Evolutionary conservation across 208 protist species (phyloP).

Genomic region (Paratrypanosoma confusum): DNA sequence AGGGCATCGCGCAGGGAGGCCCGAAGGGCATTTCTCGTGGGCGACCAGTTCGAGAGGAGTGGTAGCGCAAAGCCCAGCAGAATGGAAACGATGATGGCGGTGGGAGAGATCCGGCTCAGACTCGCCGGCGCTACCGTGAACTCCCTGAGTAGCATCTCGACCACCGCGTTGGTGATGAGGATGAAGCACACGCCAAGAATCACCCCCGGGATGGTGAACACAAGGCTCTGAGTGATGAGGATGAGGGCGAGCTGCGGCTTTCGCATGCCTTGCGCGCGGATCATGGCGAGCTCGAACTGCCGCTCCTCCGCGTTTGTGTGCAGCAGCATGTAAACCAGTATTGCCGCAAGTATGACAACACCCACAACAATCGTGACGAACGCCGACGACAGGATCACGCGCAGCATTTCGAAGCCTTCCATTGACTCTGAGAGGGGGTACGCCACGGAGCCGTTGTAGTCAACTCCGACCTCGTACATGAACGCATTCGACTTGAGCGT

Average conservation of each 20-base stretch:
- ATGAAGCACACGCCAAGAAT: slow-evolving; percentile 55
- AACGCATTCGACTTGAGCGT: slow-evolving; percentile 39
- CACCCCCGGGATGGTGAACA: slow-evolving; percentile 87
- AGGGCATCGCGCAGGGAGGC: slow-evolving; percentile 86
- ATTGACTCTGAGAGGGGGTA: slow-evolving; percentile 51
- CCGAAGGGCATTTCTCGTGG: slow-evolving; percentile 69
- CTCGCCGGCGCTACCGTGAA: slow-evolving; percentile 38
- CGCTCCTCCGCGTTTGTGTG: slow-evolving; percentile 91
- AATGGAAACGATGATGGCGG: slow-evolving; percentile 45
- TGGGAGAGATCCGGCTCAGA: slow-evolving; percentile 9
- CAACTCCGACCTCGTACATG: slow-evolving; percentile 31
- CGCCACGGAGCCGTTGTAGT: slow-evolving; percentile 30
- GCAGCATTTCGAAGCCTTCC: slow-evolving; percentile 55
- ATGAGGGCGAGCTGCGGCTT: slow-evolving; percentile 65
- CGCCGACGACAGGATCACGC: slow-evolving; percentile 71
- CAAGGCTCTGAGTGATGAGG: slow-evolving; percentile 67
- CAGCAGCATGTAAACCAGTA: slow-evolving; percentile 90
- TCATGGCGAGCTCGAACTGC: slow-evolving; percentile 95
- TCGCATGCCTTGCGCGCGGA: slow-evolving; percentile 88
- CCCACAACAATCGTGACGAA: slow-evolving; percentile 74
- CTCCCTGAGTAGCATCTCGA: slow-evolving; percentile 49
- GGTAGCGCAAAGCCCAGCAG: slow-evolving; percentile 73
- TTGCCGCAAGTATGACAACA: slow-evolving; percentile 69
- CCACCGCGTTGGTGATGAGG: slow-evolving; percentile 41
- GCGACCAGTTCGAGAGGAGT: slow-evolving; percentile 65